Base-by-base conservation (phyloP, 495 filamentous ascomycete species). In the Aspergillus bridgeri region DNA sequence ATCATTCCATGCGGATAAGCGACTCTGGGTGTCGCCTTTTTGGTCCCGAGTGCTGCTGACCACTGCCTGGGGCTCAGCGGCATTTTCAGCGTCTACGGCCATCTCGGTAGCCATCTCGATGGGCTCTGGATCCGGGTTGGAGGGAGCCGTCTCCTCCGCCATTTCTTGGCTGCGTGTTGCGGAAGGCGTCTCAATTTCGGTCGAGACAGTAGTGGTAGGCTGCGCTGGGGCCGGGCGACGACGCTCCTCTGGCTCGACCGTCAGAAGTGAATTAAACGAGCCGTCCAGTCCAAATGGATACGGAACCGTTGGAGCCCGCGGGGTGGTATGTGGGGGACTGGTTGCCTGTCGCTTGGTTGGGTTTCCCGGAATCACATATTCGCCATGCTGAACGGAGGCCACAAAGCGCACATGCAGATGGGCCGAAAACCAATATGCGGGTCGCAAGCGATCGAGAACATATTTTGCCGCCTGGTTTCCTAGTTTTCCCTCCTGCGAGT, bases 391-490 rank as follows among this genome's bases (percentile, higher is more conserved):
- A 57, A 94, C 83, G 3, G 86, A 65, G 8, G 92, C 93, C 3
- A 86, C 68, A 63, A 87, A 98, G 65, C 91, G 92, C 68, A 87
- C 85, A 71, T 98, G 94, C 67, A 97, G 59, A 70, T 98, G 94
- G 2, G 92, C 94, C 8, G 92, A 89, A 70, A 98, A 96, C 94
- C 94, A 98, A 66, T 91, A 89, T 0, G 80, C 74, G 3, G 94
- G 94, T 29, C 89, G 79, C 42, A 98, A 73, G 25, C 90, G 80
- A 65, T 94, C 85, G 65, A 98, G 80, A 6, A 96, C 85, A 46
- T 88, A 83, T 60, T 78, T 80, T 0, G 91, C 92, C 0, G 94
- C 92, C 5, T 77, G 69, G 57, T 82, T 97, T 0, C 94, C 94
- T 6, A 98, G 73, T 29, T 67, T 82, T 0, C 91, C 91, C 38